These are phyloP conservation scores for Phytophthora idaei DNA, from an alignment of 352 stramenopile genomes.

Conservation along the genomic window DNA sequence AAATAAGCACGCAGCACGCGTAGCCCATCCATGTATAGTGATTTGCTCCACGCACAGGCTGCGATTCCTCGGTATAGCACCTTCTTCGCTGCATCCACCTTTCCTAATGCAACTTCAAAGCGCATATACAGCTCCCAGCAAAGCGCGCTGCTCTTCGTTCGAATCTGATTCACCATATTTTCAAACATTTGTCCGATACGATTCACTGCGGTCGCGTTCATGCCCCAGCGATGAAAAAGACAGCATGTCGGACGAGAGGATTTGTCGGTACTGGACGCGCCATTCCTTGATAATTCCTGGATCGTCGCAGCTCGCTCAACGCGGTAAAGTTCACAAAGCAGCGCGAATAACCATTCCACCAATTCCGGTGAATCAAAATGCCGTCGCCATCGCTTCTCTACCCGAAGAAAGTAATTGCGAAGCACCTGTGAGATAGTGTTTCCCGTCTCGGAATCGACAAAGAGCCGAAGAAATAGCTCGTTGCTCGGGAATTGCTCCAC, in stretches of 20 bases:
- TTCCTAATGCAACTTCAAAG: constrained; percentile 77
- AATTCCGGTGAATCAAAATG: constrained; percentile 69
- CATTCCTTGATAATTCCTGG: constrained; percentile 6
- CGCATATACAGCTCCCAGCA: constrained; percentile 78
- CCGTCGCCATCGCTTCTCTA: constrained; percentile 50
- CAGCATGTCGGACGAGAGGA: constrained; percentile 46
- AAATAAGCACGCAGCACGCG: constrained; percentile 70
- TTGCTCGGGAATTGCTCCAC: constrained; percentile 52
- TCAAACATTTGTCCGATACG: constrained; percentile 72
- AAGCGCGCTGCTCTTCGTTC: constrained; percentile 60
- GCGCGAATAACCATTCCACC: constrained; percentile 76
- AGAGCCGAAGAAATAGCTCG: constrained; percentile 66
- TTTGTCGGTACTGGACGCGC: constrained; percentile 4
- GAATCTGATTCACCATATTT: constrained; percentile 58
- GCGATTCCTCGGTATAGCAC: constrained; percentile 77
- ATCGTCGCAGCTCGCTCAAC: constrained; percentile 47
- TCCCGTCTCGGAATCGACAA: constrained; percentile 72
- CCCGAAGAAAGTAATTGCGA: constrained; percentile 58
- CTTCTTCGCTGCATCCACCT: constrained; percentile 69
- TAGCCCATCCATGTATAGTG: constrained; percentile 72
- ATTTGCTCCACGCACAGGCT: constrained; percentile 82
- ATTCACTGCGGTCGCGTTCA: constrained; percentile 54
- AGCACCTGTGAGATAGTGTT: constrained; percentile 78
- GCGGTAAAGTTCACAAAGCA: constrained; percentile 70
- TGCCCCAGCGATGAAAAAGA: constrained; percentile 68